A percentile compares a stretch with the other conserved stretches of the same genome.
Evolutionary conservation across 2,329 filamentous ascomycete genomes (phyloP).

Genomic region (Aspergillus novofumigatus): DNA sequence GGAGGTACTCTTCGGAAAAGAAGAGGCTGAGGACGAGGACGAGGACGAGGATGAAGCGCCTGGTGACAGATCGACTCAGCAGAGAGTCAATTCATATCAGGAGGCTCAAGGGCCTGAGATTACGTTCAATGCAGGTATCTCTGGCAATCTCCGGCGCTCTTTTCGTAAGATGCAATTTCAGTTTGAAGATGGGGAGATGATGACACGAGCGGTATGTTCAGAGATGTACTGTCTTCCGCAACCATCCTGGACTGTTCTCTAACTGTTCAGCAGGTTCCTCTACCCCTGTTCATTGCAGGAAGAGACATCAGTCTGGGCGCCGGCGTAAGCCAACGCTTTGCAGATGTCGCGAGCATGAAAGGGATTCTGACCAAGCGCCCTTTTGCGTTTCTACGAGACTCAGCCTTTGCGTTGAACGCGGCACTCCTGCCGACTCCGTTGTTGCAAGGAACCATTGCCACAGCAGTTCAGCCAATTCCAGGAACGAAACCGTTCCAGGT

Average conservation of each 20-base stretch:
- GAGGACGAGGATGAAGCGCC: constrained; percentile 6
- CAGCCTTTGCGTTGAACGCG: constrained; percentile 24
- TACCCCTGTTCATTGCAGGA: constrained; percentile 25
- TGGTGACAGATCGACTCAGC: background rate
- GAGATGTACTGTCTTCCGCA: background rate
- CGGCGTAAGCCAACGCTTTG: constrained; percentile 26
- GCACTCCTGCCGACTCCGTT: constrained; percentile 29
- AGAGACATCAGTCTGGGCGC: constrained; percentile 31
- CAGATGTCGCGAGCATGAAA: constrained; percentile 22
- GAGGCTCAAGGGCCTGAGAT: constrained; percentile 20
- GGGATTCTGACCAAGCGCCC: constrained; percentile 25
- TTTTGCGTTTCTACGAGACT: constrained; percentile 30
- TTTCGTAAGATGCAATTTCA: constrained; percentile 20
- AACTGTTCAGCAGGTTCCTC: constrained; percentile 22
- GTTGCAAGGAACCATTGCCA: constrained; percentile 26
- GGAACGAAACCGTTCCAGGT: constrained; percentile 33
- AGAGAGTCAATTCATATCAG: constrained; percentile 2
- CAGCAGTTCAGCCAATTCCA: constrained; percentile 27
- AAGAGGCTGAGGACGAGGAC: constrained; percentile 17
- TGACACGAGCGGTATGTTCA: constrained; percentile 24
- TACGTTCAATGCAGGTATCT: constrained; percentile 29
- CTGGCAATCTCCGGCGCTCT: constrained; percentile 25
- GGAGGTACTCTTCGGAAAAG: constrained; percentile 14
- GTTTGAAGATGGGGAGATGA: constrained; percentile 23
- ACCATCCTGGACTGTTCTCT: background rate